Conservation (phyloP, 371 early-diverging fungal species). For the Parasitella parasitica region DNA sequence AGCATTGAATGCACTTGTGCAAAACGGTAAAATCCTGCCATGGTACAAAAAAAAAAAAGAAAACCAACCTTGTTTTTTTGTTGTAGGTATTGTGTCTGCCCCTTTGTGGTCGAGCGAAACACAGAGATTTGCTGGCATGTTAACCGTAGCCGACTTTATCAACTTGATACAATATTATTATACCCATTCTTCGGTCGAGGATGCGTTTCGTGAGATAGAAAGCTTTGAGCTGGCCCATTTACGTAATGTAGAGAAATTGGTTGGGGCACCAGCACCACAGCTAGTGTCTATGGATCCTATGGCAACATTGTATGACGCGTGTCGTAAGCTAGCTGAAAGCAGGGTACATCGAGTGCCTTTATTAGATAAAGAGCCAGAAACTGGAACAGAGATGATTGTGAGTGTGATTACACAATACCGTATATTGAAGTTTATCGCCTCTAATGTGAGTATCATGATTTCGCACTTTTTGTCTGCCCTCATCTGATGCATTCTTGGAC, state of each 20-base stretch:
- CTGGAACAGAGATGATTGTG: conserved; percentile 83
- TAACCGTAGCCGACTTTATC: conserved; percentile 92
- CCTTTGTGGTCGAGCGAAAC: conserved; percentile 86
- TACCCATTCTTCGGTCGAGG: conserved; percentile 72
- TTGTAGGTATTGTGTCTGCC: conserved; percentile 91
- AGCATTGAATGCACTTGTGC: conserved; percentile 87
- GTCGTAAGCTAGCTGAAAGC: conserved; percentile 72
- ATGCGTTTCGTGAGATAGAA: conserved; percentile 84
- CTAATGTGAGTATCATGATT: neutral
- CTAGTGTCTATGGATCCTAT: conserved; percentile 77
- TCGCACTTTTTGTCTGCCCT: neutral
- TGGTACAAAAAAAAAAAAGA: too few relatives aligned
- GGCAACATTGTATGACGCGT: conserved; percentile 82
- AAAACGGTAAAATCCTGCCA: conserved; percentile 90
- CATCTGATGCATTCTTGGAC: neutral
- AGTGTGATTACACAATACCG: conserved; percentile 88
- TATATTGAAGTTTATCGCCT: conserved; percentile 35
- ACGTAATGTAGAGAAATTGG: conserved; percentile 58
- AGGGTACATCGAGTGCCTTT: conserved; percentile 85
- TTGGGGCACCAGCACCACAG: conserved; percentile 61
- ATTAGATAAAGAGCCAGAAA: conserved; percentile 76
- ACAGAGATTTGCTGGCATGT: conserved; percentile 87
- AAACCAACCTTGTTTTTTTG: too few relatives aligned
- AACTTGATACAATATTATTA: conserved; percentile 91
- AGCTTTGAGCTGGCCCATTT: conserved; percentile 76